Evolutionary conservation across 768 basidiomycete genomes (phyloP), one percentile per base, ranked within the genome.

Genomic region (Lentinula sp.): DNA sequence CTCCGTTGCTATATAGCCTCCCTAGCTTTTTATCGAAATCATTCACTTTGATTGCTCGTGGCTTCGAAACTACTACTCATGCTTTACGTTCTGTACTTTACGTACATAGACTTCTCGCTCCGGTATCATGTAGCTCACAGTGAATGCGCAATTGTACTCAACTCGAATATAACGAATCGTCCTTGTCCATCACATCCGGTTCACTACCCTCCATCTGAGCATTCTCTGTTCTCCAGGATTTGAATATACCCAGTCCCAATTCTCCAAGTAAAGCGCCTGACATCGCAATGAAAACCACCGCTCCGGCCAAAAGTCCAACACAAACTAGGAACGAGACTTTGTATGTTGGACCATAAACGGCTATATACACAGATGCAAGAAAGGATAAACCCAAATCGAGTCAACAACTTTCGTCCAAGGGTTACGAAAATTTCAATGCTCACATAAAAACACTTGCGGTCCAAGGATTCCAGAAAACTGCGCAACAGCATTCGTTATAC

Each of bases 381-480:
- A 18, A 37, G 13, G 52, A 28, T 0, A 42, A 8, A 23, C n/a
- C n/a, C 12, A 54, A 20, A 28, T 15, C 32, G 1, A 32, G n/a
- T 4, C 37, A 53, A 28, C n/a, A 61, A 18, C 6, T 1, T 36
- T 33, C 13, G 35, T 5, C 57, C n/a, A 23, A 15, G 54, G 33
- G 56, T 41, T 2, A 23, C 33, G 42, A 9, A 64, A 59, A 48
- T 63, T 61, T 54, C 58, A 36, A 33, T 20, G 28, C 53, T 54
- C 53, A 54, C 53, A 54, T 6, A 54, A 60, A 45, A 65, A 68
- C 7, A 68, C 45, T 42, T 68, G 67, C n/a, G 67, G 67, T 2
- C 67, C 66, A 10, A 68, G 51, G 48, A 68, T 66, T 7, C 67
- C 67, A 18, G 43, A 56, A 39, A 66, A 66, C 46, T 66, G 67